Evolutionary conservation across 768 basidiomycete species (phyloP).

Genomic region (Mycena capillaripes): DNA sequence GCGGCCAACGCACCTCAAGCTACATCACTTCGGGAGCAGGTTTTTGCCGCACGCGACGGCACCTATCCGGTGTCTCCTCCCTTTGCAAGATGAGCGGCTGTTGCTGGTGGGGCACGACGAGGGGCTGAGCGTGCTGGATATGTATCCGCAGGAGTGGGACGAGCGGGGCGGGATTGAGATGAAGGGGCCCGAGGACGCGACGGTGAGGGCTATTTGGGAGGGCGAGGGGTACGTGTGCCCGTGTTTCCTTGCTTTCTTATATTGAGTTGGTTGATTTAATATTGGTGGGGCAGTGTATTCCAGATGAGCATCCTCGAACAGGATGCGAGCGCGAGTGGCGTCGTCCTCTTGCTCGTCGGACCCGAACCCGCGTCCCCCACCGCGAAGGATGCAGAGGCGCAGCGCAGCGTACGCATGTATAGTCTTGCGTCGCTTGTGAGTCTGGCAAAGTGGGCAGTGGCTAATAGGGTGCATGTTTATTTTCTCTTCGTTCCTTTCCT

Average conservation of each 20-base stretch:
- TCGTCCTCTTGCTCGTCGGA: slow-evolving; percentile 83
- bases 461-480: slow-evolving; percentile 78
- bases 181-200: slow-evolving; percentile 81
- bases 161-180: slow-evolving; percentile 61
- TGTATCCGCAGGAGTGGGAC: slow-evolving; percentile 82
- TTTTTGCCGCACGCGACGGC: slow-evolving; percentile 86
- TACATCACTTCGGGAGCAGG: slow-evolving; percentile 87
- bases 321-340: slow-evolving; percentile 68
- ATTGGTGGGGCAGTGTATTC: too few species aligned
- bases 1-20: slow-evolving; percentile 73
- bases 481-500: not conserved
- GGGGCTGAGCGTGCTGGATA: slow-evolving; percentile 86
- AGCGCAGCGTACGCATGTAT: slow-evolving; percentile 83
- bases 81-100: slow-evolving; percentile 72
- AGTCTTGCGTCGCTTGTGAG: slow-evolving; percentile 81
- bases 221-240: too few species aligned
- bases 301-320: slow-evolving; percentile 85
- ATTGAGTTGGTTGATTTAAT: too few species aligned
- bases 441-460: slow-evolving; percentile 80
- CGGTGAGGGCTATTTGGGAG: slow-evolving; percentile 75
- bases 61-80: slow-evolving; percentile 82
- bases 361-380: slow-evolving; percentile 64
- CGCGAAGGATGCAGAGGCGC: slow-evolving; percentile 67
- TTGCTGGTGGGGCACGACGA: slow-evolving; percentile 86
- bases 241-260: too few species aligned